Percentiles rank a stretch among this genome's conserved stretches.
These are phyloP conservation scores for Leishmania tropica DNA, from an alignment of 208 protist species.

Conservation along the genomic window DNA sequence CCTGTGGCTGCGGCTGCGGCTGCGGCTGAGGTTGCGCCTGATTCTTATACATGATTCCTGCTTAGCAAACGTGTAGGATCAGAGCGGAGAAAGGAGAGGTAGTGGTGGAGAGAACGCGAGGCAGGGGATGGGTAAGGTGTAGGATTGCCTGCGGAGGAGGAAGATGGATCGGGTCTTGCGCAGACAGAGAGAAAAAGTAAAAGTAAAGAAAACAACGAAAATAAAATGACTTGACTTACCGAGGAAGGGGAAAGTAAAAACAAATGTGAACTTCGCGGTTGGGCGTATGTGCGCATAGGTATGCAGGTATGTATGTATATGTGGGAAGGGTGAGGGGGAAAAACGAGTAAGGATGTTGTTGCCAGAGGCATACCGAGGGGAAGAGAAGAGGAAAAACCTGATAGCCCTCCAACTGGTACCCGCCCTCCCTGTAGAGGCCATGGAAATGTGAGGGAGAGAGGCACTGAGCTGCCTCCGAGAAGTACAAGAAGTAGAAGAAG, in stretches of 20 bases:
- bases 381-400: not conserved
- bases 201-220: conserved; percentile 9
- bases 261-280: not conserved
- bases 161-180: not conserved
- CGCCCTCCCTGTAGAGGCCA: not conserved
- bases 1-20: conserved; percentile 9
- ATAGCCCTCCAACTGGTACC: not conserved
- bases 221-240: conserved; percentile 10
- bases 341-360: not conserved
- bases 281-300: not conserved
- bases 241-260: conserved; percentile 16
- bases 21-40: conserved; percentile 2
- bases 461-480: not conserved
- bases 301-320: not conserved
- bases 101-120: not conserved
- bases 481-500: not conserved
- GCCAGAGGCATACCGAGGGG: not conserved
- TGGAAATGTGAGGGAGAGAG: not conserved
- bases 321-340: not conserved
- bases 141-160: not conserved
- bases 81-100: conserved; percentile 7
- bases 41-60: conserved; percentile 19
- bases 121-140: too few species aligned
- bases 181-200: not conserved
- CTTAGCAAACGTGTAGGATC: conserved; percentile 21